Evolutionary conservation across 345 rosid genomes (phyloP).

Genomic region (Dimocarpus longan): DNA sequence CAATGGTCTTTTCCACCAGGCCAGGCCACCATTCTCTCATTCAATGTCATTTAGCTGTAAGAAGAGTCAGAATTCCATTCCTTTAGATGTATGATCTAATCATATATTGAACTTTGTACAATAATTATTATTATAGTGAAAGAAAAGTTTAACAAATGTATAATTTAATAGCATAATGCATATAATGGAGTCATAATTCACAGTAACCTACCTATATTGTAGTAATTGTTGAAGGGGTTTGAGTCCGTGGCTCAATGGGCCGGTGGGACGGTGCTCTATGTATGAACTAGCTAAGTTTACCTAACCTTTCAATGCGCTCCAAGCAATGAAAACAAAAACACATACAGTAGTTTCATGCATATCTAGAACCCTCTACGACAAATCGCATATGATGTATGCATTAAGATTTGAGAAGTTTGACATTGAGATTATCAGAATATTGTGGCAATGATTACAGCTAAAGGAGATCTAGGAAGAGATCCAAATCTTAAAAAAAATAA

Average conservation of each 20-base stretch:
- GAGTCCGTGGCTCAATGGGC: constrained; percentile 78
- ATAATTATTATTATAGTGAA: constrained; percentile 22
- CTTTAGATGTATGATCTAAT: not conserved
- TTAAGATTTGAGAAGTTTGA: constrained; percentile 35
- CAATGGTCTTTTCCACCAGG: too few species aligned
- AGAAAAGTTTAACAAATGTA: constrained; percentile 22
- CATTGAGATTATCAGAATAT: constrained; percentile 19
- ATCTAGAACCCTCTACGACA: constrained; percentile 24
- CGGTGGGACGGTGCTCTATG: constrained; percentile 55
- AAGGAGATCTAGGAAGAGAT: constrained; percentile 43
- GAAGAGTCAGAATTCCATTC: constrained; percentile 11
- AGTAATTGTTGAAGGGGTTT: constrained; percentile 28
- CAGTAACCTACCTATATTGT: constrained; percentile 55
- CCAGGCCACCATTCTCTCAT: too few species aligned
- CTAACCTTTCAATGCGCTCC: constrained; percentile 13
- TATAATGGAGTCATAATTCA: constrained; percentile 37
- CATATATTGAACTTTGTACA: constrained; percentile 10
- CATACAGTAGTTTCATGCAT: constrained; percentile 27
- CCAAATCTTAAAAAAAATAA: constrained; percentile 14
- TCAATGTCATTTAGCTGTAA: not conserved
- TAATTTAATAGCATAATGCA: constrained; percentile 32
- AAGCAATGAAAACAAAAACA: constrained; percentile 17
- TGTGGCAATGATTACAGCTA: constrained; percentile 27
- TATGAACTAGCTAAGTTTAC: constrained; percentile 23
- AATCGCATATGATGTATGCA: constrained; percentile 44